Percentiles rank a stretch among this genome's conserved stretches.
phyloP scores from a whole-genome alignment of 805 yeast species.

The Sugiyamaella marilandica region DNA sequence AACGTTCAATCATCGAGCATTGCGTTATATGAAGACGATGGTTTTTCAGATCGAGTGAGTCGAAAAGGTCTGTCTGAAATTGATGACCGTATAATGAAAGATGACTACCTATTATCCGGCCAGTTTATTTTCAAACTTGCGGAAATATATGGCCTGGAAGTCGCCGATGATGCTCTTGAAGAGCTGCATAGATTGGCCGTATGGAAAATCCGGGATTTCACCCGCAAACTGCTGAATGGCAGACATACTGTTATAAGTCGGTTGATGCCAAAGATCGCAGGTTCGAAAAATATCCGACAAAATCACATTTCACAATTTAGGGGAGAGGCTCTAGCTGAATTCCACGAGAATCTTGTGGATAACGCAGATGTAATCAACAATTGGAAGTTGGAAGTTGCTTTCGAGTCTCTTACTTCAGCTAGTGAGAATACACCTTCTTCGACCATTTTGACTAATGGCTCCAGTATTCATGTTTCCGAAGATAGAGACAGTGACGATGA shows the following conservation, averaged over 20 bases:
- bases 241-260: neutral
- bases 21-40: neutral
- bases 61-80: neutral
- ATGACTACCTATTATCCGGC: neutral
- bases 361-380: too few species aligned
- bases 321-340: too few species aligned
- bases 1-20: constrained; percentile 10
- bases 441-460: too few species aligned
- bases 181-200: neutral
- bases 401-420: too few species aligned
- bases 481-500: too few species aligned
- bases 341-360: too few species aligned
- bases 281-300: too few species aligned
- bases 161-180: neutral
- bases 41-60: neutral
- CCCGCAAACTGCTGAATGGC: neutral
- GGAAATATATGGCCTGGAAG: neutral
- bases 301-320: too few species aligned
- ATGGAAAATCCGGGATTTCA: neutral
- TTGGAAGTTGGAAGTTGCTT: too few species aligned
- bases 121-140: neutral
- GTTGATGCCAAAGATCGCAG: too few species aligned
- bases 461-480: too few species aligned
- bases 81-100: neutral
- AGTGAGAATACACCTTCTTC: too few species aligned